phyloP scores from a whole-genome alignment of 2,329 filamentous ascomycete species.

The Venturia oleaginea region DNA sequence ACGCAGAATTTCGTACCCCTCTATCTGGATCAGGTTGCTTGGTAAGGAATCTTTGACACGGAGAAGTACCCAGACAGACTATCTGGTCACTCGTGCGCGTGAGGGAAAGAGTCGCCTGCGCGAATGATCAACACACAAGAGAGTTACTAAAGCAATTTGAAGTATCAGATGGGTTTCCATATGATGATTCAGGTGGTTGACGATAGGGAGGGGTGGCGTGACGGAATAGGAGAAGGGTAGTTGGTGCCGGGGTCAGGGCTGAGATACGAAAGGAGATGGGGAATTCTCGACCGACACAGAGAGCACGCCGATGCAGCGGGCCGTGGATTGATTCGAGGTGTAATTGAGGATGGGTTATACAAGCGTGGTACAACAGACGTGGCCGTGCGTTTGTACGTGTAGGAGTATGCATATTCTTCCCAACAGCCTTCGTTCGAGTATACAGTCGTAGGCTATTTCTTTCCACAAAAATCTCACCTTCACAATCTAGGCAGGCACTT shows the following conservation, averaged over 20 bases:
- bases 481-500: neutral
- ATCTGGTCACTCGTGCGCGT: neutral
- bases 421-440: neutral
- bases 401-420: neutral
- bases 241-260: neutral
- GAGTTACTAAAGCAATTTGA: neutral
- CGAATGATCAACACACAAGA: neutral
- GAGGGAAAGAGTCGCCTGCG: neutral
- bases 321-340: neutral
- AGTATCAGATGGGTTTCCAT: neutral
- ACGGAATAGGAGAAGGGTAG: neutral
- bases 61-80: neutral
- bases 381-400: neutral
- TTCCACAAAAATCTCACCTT: neutral
- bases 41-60: neutral
- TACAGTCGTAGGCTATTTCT: neutral
- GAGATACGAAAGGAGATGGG: neutral
- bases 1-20: neutral
- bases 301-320: constrained; percentile 2
- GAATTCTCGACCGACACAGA: neutral
- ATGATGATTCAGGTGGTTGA: neutral
- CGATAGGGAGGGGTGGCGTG: neutral
- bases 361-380: neutral
- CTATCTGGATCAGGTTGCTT: neutral
- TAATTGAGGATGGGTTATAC: neutral